Conservation (phyloP, 176 grass and related monocot species). For the Zoysia japonica region DNA sequence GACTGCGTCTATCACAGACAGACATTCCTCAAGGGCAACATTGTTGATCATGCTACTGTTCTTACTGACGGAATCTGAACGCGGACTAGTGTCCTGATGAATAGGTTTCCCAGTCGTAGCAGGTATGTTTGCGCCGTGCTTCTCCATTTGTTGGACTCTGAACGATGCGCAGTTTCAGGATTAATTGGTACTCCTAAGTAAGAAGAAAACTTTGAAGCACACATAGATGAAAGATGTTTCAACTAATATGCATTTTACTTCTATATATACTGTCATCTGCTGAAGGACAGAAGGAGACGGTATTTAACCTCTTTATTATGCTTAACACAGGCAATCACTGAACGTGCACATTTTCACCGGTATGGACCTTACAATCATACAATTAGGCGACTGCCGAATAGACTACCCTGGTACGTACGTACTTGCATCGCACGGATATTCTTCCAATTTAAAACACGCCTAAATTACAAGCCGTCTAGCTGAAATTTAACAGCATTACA, state of each 20-base stretch:
- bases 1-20: too few relatives aligned
- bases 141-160: too few relatives aligned
- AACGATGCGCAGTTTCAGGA: too few relatives aligned
- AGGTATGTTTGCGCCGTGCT: too few relatives aligned
- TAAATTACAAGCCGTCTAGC: slow-evolving; percentile 45
- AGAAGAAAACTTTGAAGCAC: background rate
- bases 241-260: background rate
- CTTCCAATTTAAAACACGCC: slow-evolving; percentile 16
- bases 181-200: too few relatives aligned
- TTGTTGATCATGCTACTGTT: too few relatives aligned
- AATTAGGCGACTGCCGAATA: slow-evolving; percentile 27
- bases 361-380: slow-evolving; percentile 38
- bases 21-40: too few relatives aligned
- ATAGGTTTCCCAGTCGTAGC: too few relatives aligned
- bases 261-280: background rate
- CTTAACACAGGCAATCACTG: slow-evolving; percentile 20
- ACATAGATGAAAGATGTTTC: background rate
- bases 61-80: too few relatives aligned
- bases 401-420: slow-evolving; percentile 5
- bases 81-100: too few relatives aligned
- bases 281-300: background rate
- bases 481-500: slow-evolving; percentile 43
- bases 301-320: background rate
- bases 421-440: background rate
- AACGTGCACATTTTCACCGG: slow-evolving; percentile 16